phyloP scores from a whole-genome alignment of 2,329 filamentous ascomycete genomes.

The Xylariomycetidae sp. region DNA sequence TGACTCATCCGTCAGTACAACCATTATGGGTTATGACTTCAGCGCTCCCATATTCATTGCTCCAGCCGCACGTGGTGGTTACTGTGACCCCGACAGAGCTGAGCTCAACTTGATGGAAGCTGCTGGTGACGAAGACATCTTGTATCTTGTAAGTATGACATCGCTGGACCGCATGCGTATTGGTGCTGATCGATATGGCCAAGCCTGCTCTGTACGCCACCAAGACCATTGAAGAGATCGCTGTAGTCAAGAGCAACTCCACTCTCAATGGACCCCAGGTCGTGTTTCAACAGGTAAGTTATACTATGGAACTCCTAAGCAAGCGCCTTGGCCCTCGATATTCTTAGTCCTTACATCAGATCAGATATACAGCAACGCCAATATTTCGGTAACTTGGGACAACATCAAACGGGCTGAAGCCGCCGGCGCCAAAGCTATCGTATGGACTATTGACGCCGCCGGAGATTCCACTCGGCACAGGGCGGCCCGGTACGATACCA shows the following conservation, averaged over 20 bases:
- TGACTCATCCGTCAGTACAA: no score
- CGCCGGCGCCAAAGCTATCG: slow-evolving; percentile 13
- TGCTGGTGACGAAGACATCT: not conserved
- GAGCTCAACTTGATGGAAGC: not conserved
- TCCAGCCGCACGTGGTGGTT: not conserved
- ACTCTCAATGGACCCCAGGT: slow-evolving; percentile 20
- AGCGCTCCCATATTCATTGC: slow-evolving; percentile 1
- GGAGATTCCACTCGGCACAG: not conserved
- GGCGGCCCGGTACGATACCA: not conserved
- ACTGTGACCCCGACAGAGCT: not conserved
- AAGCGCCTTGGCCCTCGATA: not conserved
- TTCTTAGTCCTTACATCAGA: not conserved
- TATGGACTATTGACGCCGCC: slow-evolving; percentile 15
- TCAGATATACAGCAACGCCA: slow-evolving; percentile 25
- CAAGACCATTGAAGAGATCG: slow-evolving; percentile 33
- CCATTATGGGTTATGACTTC: no score
- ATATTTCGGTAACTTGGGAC: slow-evolving; percentile 8
- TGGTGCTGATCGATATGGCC: not conserved
- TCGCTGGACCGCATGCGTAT: not conserved
- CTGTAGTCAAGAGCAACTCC: slow-evolving; percentile 28
- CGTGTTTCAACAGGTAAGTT: slow-evolving; percentile 33
- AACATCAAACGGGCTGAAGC: slow-evolving; percentile 9
- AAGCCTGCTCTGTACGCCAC: no score
- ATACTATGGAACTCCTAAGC: not conserved
- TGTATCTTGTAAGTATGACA: not conserved